phyloP scores from a whole-genome alignment of 768 basidiomycete species.

The Harrya chromipes region DNA sequence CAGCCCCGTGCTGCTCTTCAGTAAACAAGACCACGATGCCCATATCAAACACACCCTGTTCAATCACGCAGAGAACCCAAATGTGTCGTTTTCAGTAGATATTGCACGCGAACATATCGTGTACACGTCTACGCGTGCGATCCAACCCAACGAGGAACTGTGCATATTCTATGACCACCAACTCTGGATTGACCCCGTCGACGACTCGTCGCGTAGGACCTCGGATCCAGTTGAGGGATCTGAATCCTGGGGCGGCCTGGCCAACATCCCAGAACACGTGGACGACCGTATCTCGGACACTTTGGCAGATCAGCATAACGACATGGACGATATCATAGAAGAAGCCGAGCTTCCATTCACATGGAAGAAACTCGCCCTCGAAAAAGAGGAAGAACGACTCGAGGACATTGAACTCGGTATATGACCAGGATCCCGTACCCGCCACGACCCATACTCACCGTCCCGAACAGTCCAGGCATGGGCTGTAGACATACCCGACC shows the following conservation, averaged over 20 bases:
- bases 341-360: constrained; percentile 67
- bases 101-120: constrained; percentile 52
- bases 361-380: constrained; percentile 55
- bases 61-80: constrained; percentile 71
- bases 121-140: constrained; percentile 52
- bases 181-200: constrained; percentile 59
- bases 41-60: constrained; percentile 68
- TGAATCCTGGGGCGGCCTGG: constrained; percentile 9
- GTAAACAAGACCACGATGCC: constrained; percentile 61
- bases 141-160: constrained; percentile 66
- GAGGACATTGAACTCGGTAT: constrained; percentile 45
- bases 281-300: neutral
- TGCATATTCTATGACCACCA: constrained; percentile 75
- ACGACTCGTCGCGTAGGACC: neutral
- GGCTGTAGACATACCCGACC: constrained; percentile 72
- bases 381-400: constrained; percentile 57
- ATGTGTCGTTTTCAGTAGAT: constrained; percentile 65
- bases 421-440: too few species aligned
- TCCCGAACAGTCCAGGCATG: constrained; percentile 60
- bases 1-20: constrained; percentile 80
- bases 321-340: constrained; percentile 43
- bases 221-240: neutral
- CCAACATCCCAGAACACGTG: constrained; percentile 1
- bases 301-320: neutral
- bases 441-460: neutral